Percentiles rank a stretch among this genome's conserved stretches.
phyloP scores from a whole-genome alignment of 805 yeast species.

The Teunomyces kruisii region DNA sequence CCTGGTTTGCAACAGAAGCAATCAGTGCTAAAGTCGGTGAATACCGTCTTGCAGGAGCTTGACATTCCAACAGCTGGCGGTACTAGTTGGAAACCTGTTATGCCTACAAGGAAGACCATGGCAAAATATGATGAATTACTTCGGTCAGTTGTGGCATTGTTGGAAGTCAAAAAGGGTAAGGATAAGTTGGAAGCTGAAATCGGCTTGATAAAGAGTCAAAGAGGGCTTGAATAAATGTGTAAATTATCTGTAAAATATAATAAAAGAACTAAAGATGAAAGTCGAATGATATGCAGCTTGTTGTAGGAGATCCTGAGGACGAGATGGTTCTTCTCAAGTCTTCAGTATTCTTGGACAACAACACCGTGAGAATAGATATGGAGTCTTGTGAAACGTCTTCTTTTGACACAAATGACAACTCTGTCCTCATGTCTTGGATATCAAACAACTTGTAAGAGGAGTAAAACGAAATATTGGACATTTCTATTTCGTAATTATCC shows the following conservation, averaged over 20 bases:
- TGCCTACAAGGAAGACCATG: slow-evolving; percentile 82
- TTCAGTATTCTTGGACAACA: slow-evolving; percentile 2
- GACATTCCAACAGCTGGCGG: slow-evolving; percentile 63
- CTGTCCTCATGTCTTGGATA: slow-evolving; percentile 8
- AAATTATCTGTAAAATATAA: slow-evolving; percentile 1
- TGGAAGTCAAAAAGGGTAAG: slow-evolving; percentile 81
- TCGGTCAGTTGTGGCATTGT: slow-evolving; percentile 63
- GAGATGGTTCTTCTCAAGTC: background rate
- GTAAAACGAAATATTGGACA: slow-evolving; percentile 2
- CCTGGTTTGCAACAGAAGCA: slow-evolving; percentile 56
- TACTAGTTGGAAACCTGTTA: slow-evolving; percentile 65
- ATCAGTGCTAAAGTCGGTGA: slow-evolving; percentile 72
- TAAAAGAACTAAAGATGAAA: slow-evolving; percentile 2
- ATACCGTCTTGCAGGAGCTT: slow-evolving; percentile 71
- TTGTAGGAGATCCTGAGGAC: background rate
- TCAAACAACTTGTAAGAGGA: slow-evolving; percentile 9
- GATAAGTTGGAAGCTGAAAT: slow-evolving; percentile 86
- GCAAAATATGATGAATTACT: slow-evolving; percentile 74
- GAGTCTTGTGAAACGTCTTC: background rate
- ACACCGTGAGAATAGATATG: background rate
- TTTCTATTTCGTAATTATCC: slow-evolving; percentile 1
- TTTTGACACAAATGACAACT: background rate
- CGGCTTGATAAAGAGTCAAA: slow-evolving; percentile 41
- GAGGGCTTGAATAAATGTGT: slow-evolving; percentile 23
- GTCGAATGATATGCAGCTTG: slow-evolving; percentile 3